phyloP scores from a whole-genome alignment of 805 yeast species.

The Lachancea cidri region DNA sequence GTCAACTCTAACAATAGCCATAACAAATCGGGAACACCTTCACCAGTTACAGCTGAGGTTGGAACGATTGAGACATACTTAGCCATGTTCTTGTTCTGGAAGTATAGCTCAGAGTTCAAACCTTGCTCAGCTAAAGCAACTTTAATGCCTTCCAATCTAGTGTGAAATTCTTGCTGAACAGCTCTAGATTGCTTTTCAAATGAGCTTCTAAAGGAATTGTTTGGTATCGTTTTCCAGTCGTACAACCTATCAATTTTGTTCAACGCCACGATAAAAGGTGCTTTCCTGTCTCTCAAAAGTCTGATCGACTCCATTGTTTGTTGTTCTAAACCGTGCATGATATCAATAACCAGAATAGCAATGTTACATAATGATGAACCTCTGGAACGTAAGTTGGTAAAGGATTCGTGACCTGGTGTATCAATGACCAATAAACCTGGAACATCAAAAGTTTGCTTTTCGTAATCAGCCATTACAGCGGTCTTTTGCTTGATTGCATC shows the following conservation, averaged over 20 bases:
- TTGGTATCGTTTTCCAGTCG: conserved; percentile 88
- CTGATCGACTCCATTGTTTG: conserved; percentile 94
- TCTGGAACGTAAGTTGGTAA: conserved; percentile 94
- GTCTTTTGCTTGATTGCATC: conserved; percentile 90
- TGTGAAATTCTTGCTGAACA: conserved; percentile 89
- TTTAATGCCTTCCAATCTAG: conserved; percentile 77
- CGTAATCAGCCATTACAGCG: conserved; percentile 81
- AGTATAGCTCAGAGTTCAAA: conserved; percentile 93
- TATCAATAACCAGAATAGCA: conserved; percentile 96
- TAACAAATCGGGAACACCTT: conserved; percentile 98
- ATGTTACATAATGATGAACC: conserved; percentile 99
- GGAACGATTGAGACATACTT: conserved; percentile 95
- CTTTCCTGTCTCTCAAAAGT: conserved; percentile 90
- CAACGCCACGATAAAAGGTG: conserved; percentile 95
- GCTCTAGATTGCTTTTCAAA: conserved; percentile 73
- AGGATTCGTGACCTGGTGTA: conserved; percentile 99
- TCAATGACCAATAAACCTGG: conserved; percentile 96
- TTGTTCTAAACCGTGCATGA: conserved; percentile 98
- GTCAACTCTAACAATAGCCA: conserved; percentile 94
- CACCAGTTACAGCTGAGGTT: conserved; percentile 98
- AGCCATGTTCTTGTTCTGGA: conserved; percentile 88
- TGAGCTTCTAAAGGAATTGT: conserved; percentile 95
- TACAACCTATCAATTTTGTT: conserved; percentile 97
- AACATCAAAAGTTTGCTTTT: conserved; percentile 82
- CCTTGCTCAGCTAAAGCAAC: conserved; percentile 96